Evolutionary conservation across 2,329 filamentous ascomycete genomes (phyloP).

Genomic region (Fusarium concolor): DNA sequence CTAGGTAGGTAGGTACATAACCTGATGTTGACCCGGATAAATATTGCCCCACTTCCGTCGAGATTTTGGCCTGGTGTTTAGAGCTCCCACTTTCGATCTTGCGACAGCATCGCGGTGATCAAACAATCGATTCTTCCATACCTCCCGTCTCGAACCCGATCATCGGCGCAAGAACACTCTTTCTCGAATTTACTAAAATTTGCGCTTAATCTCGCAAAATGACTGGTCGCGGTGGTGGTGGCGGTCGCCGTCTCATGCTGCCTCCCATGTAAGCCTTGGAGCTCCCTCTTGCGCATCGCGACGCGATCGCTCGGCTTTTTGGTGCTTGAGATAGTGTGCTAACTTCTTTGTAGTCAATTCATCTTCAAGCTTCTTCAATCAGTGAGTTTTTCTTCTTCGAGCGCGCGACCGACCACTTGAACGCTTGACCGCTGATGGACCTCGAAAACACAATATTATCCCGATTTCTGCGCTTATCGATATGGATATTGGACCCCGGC

Average conservation of each 20-base stretch:
- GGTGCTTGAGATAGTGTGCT: conserved; percentile 26
- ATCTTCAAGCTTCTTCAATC: conserved; percentile 82
- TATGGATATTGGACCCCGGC: background rate
- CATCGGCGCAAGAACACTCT: conserved; percentile 1
- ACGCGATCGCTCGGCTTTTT: conserved; percentile 29
- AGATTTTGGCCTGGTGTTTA: conserved; percentile 41
- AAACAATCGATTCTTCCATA: conserved; percentile 19
- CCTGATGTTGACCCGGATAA: conserved; percentile 13
- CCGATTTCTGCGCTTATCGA: background rate
- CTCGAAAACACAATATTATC: conserved; percentile 26
- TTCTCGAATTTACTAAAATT: background rate
- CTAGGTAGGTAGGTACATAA: too few relatives aligned
- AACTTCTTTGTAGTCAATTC: conserved; percentile 54
- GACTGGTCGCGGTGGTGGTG: conserved; percentile 70
- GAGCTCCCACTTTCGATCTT: conserved; percentile 43
- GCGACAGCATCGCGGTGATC: conserved; percentile 42
- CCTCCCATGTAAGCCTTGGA: conserved; percentile 62
- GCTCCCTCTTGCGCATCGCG: conserved; percentile 16
- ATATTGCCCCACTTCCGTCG: conserved; percentile 32
- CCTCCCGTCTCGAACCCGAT: conserved; percentile 1
- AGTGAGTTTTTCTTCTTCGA: conserved; percentile 47
- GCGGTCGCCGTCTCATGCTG: conserved; percentile 69
- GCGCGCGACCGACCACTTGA: background rate
- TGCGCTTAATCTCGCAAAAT: conserved; percentile 51
- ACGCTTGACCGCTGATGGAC: conserved; percentile 28